A percentile compares a stretch with the other conserved stretches of the same genome.
Evolutionary conservation across 1,284 basidiomycete species (phyloP).

Genomic region (Mycena sp.): DNA sequence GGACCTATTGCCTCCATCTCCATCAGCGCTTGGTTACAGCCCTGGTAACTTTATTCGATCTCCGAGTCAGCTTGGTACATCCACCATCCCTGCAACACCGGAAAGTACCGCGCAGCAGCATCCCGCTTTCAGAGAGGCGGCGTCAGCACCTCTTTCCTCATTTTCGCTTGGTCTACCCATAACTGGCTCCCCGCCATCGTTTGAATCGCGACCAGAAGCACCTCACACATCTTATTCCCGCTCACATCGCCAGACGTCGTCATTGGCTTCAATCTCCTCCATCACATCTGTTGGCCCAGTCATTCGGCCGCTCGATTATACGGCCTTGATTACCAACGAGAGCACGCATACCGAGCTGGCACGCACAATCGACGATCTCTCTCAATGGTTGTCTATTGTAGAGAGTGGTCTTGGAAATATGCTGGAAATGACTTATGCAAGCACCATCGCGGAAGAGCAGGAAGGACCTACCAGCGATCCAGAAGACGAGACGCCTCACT

Average conservation of each 20-base stretch:
- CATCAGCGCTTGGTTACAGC: constrained; percentile 63
- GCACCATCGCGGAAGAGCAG: constrained; percentile 36
- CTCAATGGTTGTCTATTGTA: constrained; percentile 84
- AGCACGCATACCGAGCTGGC: constrained; percentile 80
- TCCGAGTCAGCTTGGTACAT: constrained; percentile 54
- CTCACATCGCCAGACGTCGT: constrained; percentile 37
- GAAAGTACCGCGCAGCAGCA: constrained; percentile 28
- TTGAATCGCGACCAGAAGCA: constrained; percentile 40
- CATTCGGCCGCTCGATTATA: constrained; percentile 78
- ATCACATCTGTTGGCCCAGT: constrained; percentile 46
- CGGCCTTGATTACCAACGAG: constrained; percentile 68
- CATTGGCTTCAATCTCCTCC: constrained; percentile 38
- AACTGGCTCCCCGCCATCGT: constrained; percentile 52
- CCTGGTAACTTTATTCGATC: constrained; percentile 56
- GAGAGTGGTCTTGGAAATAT: constrained; percentile 78
- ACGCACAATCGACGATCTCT: constrained; percentile 82
- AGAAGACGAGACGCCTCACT: constrained; percentile 30
- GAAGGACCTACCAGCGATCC: constrained; percentile 33
- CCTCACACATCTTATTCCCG: constrained; percentile 26
- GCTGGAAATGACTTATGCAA: constrained; percentile 56
- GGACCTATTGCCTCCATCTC: constrained; percentile 84
- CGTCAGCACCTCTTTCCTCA: constrained; percentile 45
- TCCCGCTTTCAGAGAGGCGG: constrained; percentile 42
- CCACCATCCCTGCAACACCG: constrained; percentile 35
- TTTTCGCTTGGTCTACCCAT: constrained; percentile 56